These are phyloP conservation scores for Rhododendron mucronatum DNA, from an alignment of 148 eudicot species.

Conservation along the genomic window DNA sequence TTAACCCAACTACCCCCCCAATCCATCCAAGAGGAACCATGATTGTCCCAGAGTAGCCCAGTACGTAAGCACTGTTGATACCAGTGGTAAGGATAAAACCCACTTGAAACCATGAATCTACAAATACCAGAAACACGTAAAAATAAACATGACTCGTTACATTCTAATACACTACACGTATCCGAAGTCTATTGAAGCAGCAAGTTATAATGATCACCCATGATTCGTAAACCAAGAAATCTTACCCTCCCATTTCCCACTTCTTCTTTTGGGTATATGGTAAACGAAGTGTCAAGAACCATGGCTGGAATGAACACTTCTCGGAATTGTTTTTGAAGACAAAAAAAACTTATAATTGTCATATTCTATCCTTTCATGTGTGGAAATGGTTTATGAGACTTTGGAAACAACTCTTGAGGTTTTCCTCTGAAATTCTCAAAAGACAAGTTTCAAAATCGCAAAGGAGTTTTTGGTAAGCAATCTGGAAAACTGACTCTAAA, in stretches of 20 bases:
- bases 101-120: constrained; percentile 94
- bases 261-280: background rate
- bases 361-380: background rate
- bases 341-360: background rate
- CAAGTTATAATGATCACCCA: background rate
- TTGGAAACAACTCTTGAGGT: background rate
- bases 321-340: background rate
- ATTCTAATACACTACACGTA: background rate
- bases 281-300: background rate
- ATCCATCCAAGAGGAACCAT: constrained; percentile 94
- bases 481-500: background rate
- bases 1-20: constrained; percentile 64
- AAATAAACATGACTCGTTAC: background rate
- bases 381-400: background rate
- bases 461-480: background rate
- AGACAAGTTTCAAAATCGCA: background rate
- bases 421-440: background rate
- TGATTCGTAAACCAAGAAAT: background rate
- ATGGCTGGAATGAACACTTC: background rate
- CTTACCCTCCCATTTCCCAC: background rate
- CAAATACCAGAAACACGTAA: background rate
- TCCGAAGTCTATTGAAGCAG: background rate
- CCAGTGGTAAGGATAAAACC: constrained; percentile 85
- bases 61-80: constrained; percentile 84
- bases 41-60: constrained; percentile 77